Evolutionary conservation across 805 yeast species (phyloP).

Genomic region (Ogataea trehaloabstinens): DNA sequence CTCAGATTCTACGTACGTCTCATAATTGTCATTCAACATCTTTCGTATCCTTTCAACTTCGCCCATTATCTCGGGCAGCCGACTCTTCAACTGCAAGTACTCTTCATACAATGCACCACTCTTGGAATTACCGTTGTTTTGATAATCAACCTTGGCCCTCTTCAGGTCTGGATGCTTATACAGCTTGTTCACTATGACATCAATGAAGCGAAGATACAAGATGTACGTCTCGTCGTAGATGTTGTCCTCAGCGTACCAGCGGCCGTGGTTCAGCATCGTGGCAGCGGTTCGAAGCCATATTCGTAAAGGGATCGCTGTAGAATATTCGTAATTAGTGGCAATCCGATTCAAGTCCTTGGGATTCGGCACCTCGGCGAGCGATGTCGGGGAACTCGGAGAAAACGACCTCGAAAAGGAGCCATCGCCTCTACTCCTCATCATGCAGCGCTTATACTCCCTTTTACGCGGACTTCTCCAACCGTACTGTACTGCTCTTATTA

Average conservation of each 20-base stretch:
- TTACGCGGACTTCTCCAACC: no score
- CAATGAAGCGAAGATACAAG: slow-evolving; percentile 57
- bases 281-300: slow-evolving; percentile 56
- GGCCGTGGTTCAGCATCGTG: slow-evolving; percentile 46
- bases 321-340: slow-evolving; percentile 55
- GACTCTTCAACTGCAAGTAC: slow-evolving; percentile 22
- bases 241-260: slow-evolving; percentile 41
- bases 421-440: slow-evolving; percentile 10
- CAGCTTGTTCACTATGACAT: slow-evolving; percentile 48
- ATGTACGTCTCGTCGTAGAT: slow-evolving; percentile 51
- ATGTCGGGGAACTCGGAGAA: slow-evolving; percentile 13
- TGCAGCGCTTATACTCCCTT: no score
- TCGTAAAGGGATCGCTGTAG: slow-evolving; percentile 46
- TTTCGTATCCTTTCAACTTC: slow-evolving; percentile 31
- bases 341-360: slow-evolving; percentile 41
- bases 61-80: slow-evolving; percentile 27
- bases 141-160: slow-evolving; percentile 21
- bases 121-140: slow-evolving; percentile 18
- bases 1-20: slow-evolving; percentile 21
- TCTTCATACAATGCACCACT: slow-evolving; percentile 26
- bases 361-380: slow-evolving; percentile 20
- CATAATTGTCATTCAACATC: slow-evolving; percentile 25
- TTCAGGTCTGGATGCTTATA: slow-evolving; percentile 45
- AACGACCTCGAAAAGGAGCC: slow-evolving; percentile 18
- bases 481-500: no score